Base-by-base conservation (phyloP, 768 basidiomycete genomes). In the Suillus brevipes region DNA sequence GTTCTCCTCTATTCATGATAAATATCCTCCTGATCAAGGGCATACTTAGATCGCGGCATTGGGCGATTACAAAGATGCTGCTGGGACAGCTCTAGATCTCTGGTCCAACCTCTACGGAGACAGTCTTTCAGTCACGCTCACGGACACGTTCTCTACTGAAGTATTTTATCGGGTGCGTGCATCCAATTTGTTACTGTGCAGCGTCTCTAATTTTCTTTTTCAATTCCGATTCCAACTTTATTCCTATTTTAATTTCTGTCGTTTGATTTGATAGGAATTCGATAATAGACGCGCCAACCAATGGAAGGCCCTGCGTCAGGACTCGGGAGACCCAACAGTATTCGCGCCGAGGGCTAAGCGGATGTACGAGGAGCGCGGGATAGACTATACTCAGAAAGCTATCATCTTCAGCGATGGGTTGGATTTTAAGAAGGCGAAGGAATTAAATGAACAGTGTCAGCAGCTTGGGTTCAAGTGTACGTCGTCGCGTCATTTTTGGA, bases 121-220 rank as follows among this genome's bases (percentile, higher is more conserved):
- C 38, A 65, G 71, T 25, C 78, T 87, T 36, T 84, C 90, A 62
- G 85, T 94, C 64, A 94, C 95, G 23, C 80, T 98, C 40, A 97
- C 97, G 16, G 97, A 99, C 78, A 99, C 97, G 0, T 99, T 97
- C 77, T 92, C 95, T 7, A 93, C 92, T 2, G 78, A 85, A 38
- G 88, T 85, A 0, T 99, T 98, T 79, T 95, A 94, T 81, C 83
- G 86, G 78, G 95, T 85, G 73, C 47, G 66, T 20, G 16, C 20
- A 18, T 43, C n/a, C 23, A 58, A 43, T 56, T n/a, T 55, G 63
- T 45, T 18, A 69, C 23, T 34, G 18, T 14, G 53, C n/a, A 67
- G 40, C 16, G 23, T 47, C 57, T 5, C 20, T 8, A 4, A 47
- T 47, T 47, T 47, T 61, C 2, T n/a, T 9, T 40, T 4, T 4